phyloP scores from a whole-genome alignment of 2,329 filamentous ascomycete genomes.

The Drechslera avenae region DNA sequence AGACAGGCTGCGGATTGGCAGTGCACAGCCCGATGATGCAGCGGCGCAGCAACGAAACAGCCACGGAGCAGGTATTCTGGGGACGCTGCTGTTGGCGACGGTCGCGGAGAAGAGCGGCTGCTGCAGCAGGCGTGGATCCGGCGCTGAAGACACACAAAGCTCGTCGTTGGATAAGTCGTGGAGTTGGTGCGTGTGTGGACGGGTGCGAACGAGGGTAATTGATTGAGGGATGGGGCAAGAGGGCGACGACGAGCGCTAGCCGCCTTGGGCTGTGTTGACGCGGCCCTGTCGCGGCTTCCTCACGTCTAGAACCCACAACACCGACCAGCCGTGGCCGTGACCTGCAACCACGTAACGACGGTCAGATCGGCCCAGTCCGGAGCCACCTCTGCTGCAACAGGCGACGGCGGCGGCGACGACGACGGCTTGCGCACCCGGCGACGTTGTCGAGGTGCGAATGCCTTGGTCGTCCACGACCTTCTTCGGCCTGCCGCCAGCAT shows the following conservation, averaged over 20 bases:
- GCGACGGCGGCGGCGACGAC: too few species aligned
- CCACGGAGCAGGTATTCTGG: slow-evolving; percentile 18
- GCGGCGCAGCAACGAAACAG: slow-evolving; percentile 25
- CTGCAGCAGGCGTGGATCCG: slow-evolving; percentile 13
- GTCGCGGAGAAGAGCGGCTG: slow-evolving; percentile 3
- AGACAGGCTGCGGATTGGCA: slow-evolving; percentile 20
- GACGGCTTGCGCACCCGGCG: background rate
- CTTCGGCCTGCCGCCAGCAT: background rate
- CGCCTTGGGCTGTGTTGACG: slow-evolving; percentile 17
- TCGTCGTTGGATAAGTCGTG: slow-evolving; percentile 11
- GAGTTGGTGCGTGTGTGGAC: slow-evolving; percentile 10
- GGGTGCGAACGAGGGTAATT: slow-evolving; percentile 19
- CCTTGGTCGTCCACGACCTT: too few species aligned
- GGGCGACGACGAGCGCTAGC: slow-evolving; percentile 17
- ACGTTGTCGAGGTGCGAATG: background rate
- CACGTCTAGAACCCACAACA: slow-evolving; percentile 18
- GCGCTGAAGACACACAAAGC: slow-evolving; percentile 10
- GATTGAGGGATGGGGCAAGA: slow-evolving; percentile 22
- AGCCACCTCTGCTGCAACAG: too few species aligned
- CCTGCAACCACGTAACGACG: slow-evolving; percentile 9
- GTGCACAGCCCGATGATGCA: slow-evolving; percentile 31
- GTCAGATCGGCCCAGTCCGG: slow-evolving; percentile 3
- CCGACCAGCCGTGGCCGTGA: slow-evolving; percentile 10
- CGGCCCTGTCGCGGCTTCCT: slow-evolving; percentile 23
- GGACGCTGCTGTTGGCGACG: slow-evolving; percentile 2